Evolutionary conservation across 805 yeast species (phyloP), one percentile per base, ranked within the genome.

Genomic region (Yamadazyma akitaensis): DNA sequence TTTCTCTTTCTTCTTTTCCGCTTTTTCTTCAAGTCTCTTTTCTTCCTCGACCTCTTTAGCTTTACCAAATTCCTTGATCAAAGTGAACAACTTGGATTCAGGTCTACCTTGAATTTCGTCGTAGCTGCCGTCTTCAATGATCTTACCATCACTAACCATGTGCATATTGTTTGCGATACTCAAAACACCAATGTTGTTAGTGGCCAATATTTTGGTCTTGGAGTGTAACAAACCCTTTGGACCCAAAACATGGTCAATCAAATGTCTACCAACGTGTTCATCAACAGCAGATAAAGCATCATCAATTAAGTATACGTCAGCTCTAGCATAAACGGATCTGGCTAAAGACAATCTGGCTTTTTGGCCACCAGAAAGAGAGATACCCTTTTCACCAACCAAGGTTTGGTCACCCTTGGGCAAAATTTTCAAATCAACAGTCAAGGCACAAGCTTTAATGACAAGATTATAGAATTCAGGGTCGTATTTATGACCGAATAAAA

Each of bases 271-370:
- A 52, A 94, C 99, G 63, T 94, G 99, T 57, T 90, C 97, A 67
- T 94, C 99, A 36, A 94, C 99, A 21, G 99, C 99, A 62, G 96
- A 85, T 49, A 94, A 76, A 9, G 96, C 88, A 66, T 94, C 99
- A 64, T 94, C 99, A 52, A 94, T 68, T 35, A 94, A 68, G 62
- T 88, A 90, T 26, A 94, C 80, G 60, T 94, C 98, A 2, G 98
- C 95, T 53, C 98, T 77, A 11, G 96, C 80, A 62, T 94, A 94
- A 9, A 94, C 96, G 11, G 99, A 97, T 62, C 99, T 80, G 0
- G 99, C 99, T 44, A 94, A 76, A 1, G 96, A 84, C 32, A 94
- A 76, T 63, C 99, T 82, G 0, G 99, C 98, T 75, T 94, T 94
- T 66, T 94, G 99, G 38, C 99, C 99, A 43, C 99, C 99, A 36